Evolutionary conservation across 805 yeast species (phyloP).

Genomic region (Ogataea pini): DNA sequence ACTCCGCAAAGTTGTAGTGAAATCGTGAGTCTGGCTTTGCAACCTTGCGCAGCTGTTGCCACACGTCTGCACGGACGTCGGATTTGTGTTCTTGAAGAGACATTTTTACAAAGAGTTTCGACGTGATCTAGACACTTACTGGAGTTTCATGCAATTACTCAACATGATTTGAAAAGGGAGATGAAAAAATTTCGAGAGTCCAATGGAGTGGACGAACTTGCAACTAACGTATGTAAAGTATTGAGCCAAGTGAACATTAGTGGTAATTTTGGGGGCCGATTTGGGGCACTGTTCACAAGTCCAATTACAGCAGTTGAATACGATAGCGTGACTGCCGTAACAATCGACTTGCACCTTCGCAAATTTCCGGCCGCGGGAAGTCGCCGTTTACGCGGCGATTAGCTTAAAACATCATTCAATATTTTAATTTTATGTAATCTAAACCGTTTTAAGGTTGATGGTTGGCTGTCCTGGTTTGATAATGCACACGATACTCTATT

Average conservation of each 20-base stretch:
- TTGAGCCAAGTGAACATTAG: no score
- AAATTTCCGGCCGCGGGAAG: conserved; percentile 2
- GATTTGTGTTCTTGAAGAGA: conserved; percentile 19
- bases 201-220: no score
- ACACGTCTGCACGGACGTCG: conserved; percentile 30
- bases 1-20: conserved; percentile 34
- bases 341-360: not conserved
- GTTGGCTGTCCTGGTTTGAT: conserved; percentile 2
- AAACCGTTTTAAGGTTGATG: not conserved
- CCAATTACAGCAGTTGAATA: not conserved
- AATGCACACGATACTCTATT: not conserved
- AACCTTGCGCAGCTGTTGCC: conserved; percentile 31
- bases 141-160: no score
- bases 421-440: not conserved
- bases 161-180: no score
- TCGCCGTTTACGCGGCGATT: not conserved
- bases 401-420: no score
- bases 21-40: conserved; percentile 35
- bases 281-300: not conserved
- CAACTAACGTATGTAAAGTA: no score
- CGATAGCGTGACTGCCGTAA: not conserved
- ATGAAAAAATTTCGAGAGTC: no score
- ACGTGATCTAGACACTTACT: no score
- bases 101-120: conserved; percentile 3
- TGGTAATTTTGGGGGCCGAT: no score